A percentile compares a stretch with the other conserved stretches of the same genome.
Conservation (phyloP, 1,139 yeast genomes). For the Suhomyces coccinellae region DNA sequence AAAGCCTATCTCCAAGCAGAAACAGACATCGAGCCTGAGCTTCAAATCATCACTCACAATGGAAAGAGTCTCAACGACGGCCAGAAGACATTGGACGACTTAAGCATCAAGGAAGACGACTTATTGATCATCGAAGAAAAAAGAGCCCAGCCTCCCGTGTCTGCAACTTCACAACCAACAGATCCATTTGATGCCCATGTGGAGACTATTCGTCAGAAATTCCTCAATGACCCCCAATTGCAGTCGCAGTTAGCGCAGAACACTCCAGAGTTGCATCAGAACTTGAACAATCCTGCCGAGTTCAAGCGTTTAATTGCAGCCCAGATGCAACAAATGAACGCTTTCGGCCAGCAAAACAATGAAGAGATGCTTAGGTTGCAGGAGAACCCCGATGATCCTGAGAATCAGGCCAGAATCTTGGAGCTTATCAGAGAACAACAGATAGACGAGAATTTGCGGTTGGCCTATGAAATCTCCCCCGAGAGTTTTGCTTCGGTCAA, state of each 20-base stretch:
- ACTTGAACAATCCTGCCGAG: constrained; percentile 51
- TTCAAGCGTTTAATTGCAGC: constrained; percentile 49
- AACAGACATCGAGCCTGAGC: constrained; percentile 49
- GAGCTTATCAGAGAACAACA: constrained; percentile 72
- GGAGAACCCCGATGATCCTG: constrained; percentile 73
- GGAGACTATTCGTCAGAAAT: constrained; percentile 52
- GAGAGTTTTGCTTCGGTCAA: constrained; percentile 81
- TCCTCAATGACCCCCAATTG: constrained; percentile 40
- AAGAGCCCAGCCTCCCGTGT: constrained; percentile 13
- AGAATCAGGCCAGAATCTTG: constrained; percentile 63
- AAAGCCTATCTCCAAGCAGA: constrained; percentile 79
- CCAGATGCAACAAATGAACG: constrained; percentile 18
- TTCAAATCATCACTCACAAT: constrained; percentile 52
- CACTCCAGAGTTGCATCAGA: constrained; percentile 45
- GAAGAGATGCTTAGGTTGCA: constrained; percentile 53
- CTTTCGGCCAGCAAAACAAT: constrained; percentile 26
- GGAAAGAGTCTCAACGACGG: constrained; percentile 41
- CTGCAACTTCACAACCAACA: constrained; percentile 5
- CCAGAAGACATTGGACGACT: constrained; percentile 41
- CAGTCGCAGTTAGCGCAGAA: constrained; percentile 33
- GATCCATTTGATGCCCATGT: constrained; percentile 28
- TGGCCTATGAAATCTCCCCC: constrained; percentile 86
- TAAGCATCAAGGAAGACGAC: constrained; percentile 58
- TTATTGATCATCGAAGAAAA: constrained; percentile 41
- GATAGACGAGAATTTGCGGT: constrained; percentile 72